phyloP scores from a whole-genome alignment of 73 alveolate species.

The Uronychia setigera region DNA sequence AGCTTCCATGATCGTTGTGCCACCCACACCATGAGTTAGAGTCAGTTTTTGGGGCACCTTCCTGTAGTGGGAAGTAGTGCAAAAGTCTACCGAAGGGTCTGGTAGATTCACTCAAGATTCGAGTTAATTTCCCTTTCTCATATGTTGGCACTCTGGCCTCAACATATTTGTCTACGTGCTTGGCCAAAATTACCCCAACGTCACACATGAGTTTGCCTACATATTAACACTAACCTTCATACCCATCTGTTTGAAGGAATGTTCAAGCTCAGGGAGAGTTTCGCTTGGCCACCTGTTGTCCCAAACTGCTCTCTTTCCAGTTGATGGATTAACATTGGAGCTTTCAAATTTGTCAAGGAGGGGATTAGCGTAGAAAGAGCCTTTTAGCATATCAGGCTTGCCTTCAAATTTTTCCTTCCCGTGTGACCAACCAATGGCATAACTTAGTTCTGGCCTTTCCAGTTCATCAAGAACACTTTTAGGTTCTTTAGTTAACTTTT shows the following conservation, averaged over 20 bases:
- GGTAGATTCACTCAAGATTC: constrained; percentile 45
- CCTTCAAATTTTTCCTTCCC: constrained; percentile 84
- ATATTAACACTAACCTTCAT: neutral
- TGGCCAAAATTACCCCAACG: constrained; percentile 70
- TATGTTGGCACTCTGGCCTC: constrained; percentile 36
- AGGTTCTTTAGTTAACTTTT: constrained; percentile 62
- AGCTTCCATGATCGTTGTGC: constrained; percentile 84
- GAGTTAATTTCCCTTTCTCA: constrained; percentile 50
- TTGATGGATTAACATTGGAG: constrained; percentile 19
- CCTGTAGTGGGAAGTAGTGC: constrained; percentile 69
- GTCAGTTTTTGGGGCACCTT: constrained; percentile 26
- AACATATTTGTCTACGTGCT: constrained; percentile 70
- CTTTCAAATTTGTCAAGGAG: constrained; percentile 35
- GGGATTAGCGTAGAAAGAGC: constrained; percentile 81
- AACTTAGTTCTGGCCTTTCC: constrained; percentile 62
- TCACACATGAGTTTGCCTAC: constrained; percentile 43
- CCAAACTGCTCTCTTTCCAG: constrained; percentile 31
- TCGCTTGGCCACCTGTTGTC: constrained; percentile 68
- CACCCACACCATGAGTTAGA: constrained; percentile 83
- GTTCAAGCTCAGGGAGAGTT: constrained; percentile 67
- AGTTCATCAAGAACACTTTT: constrained; percentile 39
- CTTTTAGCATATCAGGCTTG: constrained; percentile 72
- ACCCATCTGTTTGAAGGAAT: constrained; percentile 69
- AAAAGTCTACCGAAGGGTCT: constrained; percentile 73
- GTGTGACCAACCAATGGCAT: constrained; percentile 82